Evolutionary conservation across 768 basidiomycete species (phyloP).

Genomic region (Panaeolus papilionaceus): DNA sequence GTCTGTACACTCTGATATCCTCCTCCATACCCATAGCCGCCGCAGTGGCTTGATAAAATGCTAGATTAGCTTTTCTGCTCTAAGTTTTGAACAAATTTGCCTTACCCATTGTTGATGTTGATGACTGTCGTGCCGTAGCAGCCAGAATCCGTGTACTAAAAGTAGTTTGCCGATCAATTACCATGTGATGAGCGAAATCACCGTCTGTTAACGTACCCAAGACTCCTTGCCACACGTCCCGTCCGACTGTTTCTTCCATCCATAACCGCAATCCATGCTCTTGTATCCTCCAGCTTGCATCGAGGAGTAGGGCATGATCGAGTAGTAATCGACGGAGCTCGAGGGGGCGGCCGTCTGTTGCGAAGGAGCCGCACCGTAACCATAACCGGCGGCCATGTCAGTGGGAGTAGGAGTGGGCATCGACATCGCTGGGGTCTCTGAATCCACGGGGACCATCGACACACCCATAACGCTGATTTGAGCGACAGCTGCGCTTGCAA

Average conservation of each 20-base stretch:
- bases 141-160: slow-evolving; percentile 49
- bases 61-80: background rate
- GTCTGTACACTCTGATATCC: slow-evolving; percentile 17
- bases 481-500: slow-evolving; percentile 62
- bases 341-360: slow-evolving; percentile 29
- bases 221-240: slow-evolving; percentile 59
- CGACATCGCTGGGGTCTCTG: slow-evolving; percentile 27
- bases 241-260: slow-evolving; percentile 60
- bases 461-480: slow-evolving; percentile 56
- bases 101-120: slow-evolving; percentile 40
- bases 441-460: slow-evolving; percentile 43
- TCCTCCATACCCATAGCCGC: slow-evolving; percentile 20
- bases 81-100: background rate
- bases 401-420: slow-evolving; percentile 25
- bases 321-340: slow-evolving; percentile 43
- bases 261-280: slow-evolving; percentile 74
- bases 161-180: slow-evolving; percentile 15
- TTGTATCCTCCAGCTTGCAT: slow-evolving; percentile 71
- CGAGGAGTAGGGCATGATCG: slow-evolving; percentile 62
- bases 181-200: background rate
- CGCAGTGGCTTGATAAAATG: background rate
- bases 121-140: slow-evolving; percentile 75
- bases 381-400: slow-evolving; percentile 26
- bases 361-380: slow-evolving; percentile 25
- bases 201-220: slow-evolving; percentile 54